phyloP scores from a whole-genome alignment of 768 basidiomycete genomes.

The Amanita rimosa region DNA sequence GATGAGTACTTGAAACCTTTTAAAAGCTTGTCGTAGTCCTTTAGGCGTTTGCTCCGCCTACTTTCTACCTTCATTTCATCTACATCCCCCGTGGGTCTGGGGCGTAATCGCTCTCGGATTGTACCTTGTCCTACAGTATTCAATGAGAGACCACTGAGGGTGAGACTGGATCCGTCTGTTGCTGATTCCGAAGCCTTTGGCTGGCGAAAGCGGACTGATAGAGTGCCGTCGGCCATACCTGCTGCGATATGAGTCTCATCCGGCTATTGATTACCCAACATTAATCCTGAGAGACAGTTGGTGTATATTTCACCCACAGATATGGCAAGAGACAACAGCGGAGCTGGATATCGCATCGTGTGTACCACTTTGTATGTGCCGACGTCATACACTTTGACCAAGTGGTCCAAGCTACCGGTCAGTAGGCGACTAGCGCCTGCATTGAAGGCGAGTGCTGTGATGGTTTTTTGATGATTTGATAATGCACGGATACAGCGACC shows the following conservation, averaged over 20 bases:
- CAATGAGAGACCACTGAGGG: constrained; percentile 51
- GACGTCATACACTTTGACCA: constrained; percentile 98
- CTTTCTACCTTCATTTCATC: constrained; percentile 75
- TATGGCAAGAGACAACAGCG: constrained; percentile 79
- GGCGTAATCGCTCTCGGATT: constrained; percentile 10
- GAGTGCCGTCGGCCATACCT: constrained; percentile 96
- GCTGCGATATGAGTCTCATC: constrained; percentile 95
- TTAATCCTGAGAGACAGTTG: not conserved
- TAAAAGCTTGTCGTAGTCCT: constrained; percentile 80
- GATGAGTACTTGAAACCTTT: constrained; percentile 93
- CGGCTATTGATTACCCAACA: constrained; percentile 40
- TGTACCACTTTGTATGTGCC: constrained; percentile 91
- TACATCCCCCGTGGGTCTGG: constrained; percentile 36
- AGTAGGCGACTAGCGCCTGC: constrained; percentile 66
- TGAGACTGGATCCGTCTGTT: constrained; percentile 31
- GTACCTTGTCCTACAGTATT: constrained; percentile 46
- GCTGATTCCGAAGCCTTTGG: constrained; percentile 52
- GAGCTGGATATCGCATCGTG: constrained; percentile 97
- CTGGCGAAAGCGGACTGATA: constrained; percentile 90
- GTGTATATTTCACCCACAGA: constrained; percentile 47
- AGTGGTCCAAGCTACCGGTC: constrained; percentile 88
- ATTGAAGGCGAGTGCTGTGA: constrained; percentile 83
- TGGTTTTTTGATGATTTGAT: constrained; percentile 97
- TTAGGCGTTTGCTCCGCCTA: constrained; percentile 56
- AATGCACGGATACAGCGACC: constrained; percentile 83